These are phyloP conservation scores for Zygoascus biomembranicola DNA, from an alignment of 805 yeast species.

Conservation along the genomic window DNA sequence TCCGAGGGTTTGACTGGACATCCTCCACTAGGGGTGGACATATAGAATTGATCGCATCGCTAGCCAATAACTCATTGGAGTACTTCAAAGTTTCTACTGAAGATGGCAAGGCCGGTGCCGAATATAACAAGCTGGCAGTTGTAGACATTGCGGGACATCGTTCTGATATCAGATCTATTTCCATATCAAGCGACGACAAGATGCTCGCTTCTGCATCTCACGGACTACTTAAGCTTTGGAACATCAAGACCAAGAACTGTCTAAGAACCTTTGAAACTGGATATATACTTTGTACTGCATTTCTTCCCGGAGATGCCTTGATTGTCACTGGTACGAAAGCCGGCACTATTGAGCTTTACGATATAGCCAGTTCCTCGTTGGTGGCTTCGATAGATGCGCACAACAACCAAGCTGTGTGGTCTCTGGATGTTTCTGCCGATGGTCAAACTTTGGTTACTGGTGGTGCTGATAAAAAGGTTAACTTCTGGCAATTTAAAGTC, in stretches of 20 bases:
- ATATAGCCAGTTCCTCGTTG: constrained; percentile 72
- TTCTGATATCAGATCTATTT: constrained; percentile 77
- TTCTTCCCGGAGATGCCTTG: constrained; percentile 86
- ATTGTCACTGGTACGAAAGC: constrained; percentile 82
- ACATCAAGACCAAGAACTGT: constrained; percentile 61
- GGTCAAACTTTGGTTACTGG: constrained; percentile 85
- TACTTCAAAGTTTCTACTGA: constrained; percentile 44
- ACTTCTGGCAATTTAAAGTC: constrained; percentile 79
- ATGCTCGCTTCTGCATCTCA: constrained; percentile 84
- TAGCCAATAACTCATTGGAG: constrained; percentile 70
- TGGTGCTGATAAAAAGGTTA: constrained; percentile 84
- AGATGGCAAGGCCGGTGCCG: constrained; percentile 29
- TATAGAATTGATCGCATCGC: constrained; percentile 54
- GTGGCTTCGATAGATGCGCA: constrained; percentile 69
- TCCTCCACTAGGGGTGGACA: constrained; percentile 33
- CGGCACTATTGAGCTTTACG: constrained; percentile 79
- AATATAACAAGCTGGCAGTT: constrained; percentile 35
- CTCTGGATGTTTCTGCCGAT: constrained; percentile 76
- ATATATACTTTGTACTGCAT: constrained; percentile 69
- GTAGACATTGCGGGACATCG: constrained; percentile 82
- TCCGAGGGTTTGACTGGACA: constrained; percentile 59
- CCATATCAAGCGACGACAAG: constrained; percentile 71
- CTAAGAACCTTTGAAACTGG: constrained; percentile 85
- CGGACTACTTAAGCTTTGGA: constrained; percentile 87
- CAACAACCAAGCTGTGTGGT: constrained; percentile 71